These are phyloP conservation scores for Ustilago nuda DNA, from an alignment of 1,284 basidiomycete species.

Conservation along the genomic window DNA sequence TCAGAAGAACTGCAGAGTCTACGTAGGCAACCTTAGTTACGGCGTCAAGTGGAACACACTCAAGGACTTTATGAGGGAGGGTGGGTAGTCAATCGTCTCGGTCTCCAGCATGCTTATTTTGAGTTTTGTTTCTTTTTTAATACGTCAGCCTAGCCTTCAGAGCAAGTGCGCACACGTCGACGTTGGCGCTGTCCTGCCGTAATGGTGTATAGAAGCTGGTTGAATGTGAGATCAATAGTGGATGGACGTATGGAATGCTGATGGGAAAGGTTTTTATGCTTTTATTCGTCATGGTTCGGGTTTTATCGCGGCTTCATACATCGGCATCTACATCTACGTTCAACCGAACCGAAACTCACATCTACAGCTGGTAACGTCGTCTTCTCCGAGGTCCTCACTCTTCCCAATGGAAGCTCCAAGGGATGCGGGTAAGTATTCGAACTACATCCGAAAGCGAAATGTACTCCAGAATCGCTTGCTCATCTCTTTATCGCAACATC, in stretches of 20 bases:
- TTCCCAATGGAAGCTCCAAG: slow-evolving; percentile 94
- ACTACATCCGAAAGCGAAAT: neutral
- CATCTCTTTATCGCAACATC: no score
- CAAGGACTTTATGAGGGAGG: slow-evolving; percentile 72
- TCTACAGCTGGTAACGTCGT: slow-evolving; percentile 77
- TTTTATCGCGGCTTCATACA: slow-evolving; percentile 4
- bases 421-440: slow-evolving; percentile 76
- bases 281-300: slow-evolving; percentile 32
- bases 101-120: slow-evolving; percentile 15
- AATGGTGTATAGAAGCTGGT: slow-evolving; percentile 10
- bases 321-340: neutral
- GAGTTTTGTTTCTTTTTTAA: slow-evolving; percentile 8
- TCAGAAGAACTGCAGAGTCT: slow-evolving; percentile 97
- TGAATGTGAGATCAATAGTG: slow-evolving; percentile 3
- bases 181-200: neutral
- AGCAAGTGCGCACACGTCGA: neutral
- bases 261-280: slow-evolving; percentile 40
- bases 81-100: slow-evolving; percentile 50
- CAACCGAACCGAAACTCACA: neutral
- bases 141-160: neutral
- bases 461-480: neutral
- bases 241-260: slow-evolving; percentile 33
- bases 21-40: slow-evolving; percentile 97
- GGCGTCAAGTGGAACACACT: slow-evolving; percentile 97
- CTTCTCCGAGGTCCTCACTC: slow-evolving; percentile 97